Percentiles rank a stretch among this genome's conserved stretches.
Conservation (phyloP, 305 asterid species). For the Ilex paraguariensis region DNA sequence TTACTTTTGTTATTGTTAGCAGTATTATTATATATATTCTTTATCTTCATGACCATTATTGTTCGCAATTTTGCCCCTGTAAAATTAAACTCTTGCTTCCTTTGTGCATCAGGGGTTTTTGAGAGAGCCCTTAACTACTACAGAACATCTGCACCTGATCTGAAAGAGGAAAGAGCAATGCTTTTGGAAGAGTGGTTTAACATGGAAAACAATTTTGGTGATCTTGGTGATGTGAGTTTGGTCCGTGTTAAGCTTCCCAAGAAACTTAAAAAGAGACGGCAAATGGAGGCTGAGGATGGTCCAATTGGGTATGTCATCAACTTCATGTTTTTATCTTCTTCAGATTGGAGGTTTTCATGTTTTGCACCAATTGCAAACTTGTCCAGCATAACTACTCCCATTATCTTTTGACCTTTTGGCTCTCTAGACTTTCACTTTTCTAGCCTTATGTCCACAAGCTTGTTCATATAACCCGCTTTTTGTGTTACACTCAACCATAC, state of each 20-base stretch:
- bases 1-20: background rate
- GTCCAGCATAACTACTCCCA: too few species aligned
- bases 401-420: too few species aligned
- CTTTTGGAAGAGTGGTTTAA: constrained; percentile 86
- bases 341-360: too few species aligned
- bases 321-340: background rate
- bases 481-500: too few species aligned
- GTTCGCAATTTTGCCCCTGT: constrained; percentile 2
- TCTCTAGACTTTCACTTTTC: too few species aligned
- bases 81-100: background rate
- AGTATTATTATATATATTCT: constrained; percentile 1
- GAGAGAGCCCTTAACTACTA: constrained; percentile 75
- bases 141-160: constrained; percentile 73
- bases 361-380: too few species aligned
- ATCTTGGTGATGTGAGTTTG: constrained; percentile 66
- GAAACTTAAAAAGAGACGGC: constrained; percentile 88
- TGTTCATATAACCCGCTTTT: too few species aligned
- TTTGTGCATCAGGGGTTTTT: constrained; percentile 49
- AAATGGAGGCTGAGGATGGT: constrained; percentile 80
- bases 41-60: background rate
- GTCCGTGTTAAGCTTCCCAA: constrained; percentile 78
- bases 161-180: constrained; percentile 94
- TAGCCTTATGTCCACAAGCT: too few species aligned
- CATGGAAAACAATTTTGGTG: constrained; percentile 67
- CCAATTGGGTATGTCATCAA: constrained; percentile 56